Evolutionary conservation across 768 basidiomycete species (phyloP).

Genomic region (Tricholoma terreum): DNA sequence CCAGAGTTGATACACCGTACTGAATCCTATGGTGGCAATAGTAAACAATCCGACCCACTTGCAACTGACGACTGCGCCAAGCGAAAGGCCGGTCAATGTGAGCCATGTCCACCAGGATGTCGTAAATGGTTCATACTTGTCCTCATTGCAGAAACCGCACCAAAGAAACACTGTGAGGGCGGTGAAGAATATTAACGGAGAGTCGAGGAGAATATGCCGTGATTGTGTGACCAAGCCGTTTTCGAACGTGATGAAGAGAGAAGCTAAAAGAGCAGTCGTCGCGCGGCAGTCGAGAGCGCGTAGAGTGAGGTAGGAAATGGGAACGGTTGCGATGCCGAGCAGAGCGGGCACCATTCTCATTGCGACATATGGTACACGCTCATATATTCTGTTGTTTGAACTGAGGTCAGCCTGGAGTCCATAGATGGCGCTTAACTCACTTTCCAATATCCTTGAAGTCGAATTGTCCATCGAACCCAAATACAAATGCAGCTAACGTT

Average conservation of each 20-base stretch:
- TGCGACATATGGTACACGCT: slow-evolving; percentile 88
- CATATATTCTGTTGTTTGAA: slow-evolving; percentile 57
- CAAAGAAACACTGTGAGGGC: slow-evolving; percentile 85
- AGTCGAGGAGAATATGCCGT: slow-evolving; percentile 94
- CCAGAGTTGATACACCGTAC: slow-evolving; percentile 88
- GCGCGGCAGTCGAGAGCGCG: slow-evolving; percentile 90
- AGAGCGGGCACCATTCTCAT: slow-evolving; percentile 96
- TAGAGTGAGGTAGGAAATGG: slow-evolving; percentile 89
- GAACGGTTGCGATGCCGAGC: slow-evolving; percentile 87
- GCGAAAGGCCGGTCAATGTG: slow-evolving; percentile 76
- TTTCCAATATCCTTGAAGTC: slow-evolving; percentile 98
- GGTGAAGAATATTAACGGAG: slow-evolving; percentile 98
- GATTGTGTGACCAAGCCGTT: slow-evolving; percentile 96
- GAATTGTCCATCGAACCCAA: slow-evolving; percentile 88
- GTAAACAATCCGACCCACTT: slow-evolving; percentile 99
- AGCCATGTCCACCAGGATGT: slow-evolving; percentile 93
- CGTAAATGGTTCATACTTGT: slow-evolving; percentile 81
- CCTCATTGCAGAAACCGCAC: slow-evolving; percentile 89
- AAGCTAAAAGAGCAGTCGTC: slow-evolving; percentile 86
- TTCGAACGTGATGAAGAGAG: slow-evolving; percentile 93
- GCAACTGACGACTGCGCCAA: slow-evolving; percentile 91
- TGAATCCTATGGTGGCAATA: slow-evolving; percentile 87
- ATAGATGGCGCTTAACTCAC: slow-evolving; percentile 41
- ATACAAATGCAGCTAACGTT: slow-evolving; percentile 83
- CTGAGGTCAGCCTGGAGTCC: not conserved